Evolutionary conservation across 805 yeast genomes (phyloP).

Genomic region (Starmerella asiatica): DNA sequence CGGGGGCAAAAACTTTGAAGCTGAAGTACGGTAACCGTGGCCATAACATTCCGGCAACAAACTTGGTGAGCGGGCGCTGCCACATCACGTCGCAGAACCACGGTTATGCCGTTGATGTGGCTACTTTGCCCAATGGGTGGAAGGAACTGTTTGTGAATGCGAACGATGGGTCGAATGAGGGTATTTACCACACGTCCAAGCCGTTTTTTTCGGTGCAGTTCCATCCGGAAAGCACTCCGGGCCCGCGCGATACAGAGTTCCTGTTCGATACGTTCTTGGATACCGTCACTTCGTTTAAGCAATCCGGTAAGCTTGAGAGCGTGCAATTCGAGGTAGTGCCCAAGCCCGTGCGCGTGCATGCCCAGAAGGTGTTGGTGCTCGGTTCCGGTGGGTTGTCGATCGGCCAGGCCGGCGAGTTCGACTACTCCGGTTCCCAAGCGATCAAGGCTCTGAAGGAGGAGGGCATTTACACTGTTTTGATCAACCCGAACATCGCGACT

Average conservation of each 20-base stretch:
- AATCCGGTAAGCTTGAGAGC: constrained; percentile 42
- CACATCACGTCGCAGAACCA: constrained; percentile 98
- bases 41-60: constrained; percentile 94
- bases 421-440: constrained; percentile 91
- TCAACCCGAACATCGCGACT: constrained; percentile 95
- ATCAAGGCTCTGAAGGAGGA: constrained; percentile 91
- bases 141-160: constrained; percentile 88
- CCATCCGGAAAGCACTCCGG: constrained; percentile 98
- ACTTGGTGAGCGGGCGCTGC: constrained; percentile 81
- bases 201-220: constrained; percentile 97
- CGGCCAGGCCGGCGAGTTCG: constrained; percentile 98
- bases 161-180: constrained; percentile 96
- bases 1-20: constrained; percentile 86
- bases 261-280: constrained; percentile 85
- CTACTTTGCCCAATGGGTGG: constrained; percentile 69
- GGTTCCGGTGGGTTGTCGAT: constrained; percentile 97
- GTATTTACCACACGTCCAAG: constrained; percentile 76
- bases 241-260: constrained; percentile 98
- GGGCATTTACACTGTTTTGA: constrained; percentile 66
- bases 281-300: constrained; percentile 47
- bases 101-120: constrained; percentile 89
- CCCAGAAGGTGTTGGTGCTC: constrained; percentile 82
- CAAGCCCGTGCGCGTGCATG: constrained; percentile 37
- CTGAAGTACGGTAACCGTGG: constrained; percentile 98
- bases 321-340: constrained; percentile 56